Evolutionary conservation across 1,284 basidiomycete genomes (phyloP), one percentile per base, ranked within the genome.

Genomic region (Cutaneotrichosporon sp.): DNA sequence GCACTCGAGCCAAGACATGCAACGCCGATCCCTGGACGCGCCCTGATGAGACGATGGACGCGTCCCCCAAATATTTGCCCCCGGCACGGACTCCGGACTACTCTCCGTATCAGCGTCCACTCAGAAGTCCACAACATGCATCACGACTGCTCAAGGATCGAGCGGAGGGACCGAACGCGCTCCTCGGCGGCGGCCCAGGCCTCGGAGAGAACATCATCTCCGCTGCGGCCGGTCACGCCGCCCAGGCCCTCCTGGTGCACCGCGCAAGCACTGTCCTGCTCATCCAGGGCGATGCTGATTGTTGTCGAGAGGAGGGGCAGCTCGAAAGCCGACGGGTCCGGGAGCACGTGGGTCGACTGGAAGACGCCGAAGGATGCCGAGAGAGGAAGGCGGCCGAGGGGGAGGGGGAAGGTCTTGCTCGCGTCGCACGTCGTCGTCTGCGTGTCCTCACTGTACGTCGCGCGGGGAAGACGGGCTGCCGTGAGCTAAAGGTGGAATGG

Each of bases 261-360:
- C 16, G 73, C 24, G 16, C 87, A 75, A 1, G 90, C 79, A 2
- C 82, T 76, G 4, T 82, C 82, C 1, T 76, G 67, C 56, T 85
- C 83, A 66, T 89, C 86, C 2, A 91, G 66, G 0, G 89, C 82
- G 43, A 93, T 79, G 1, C 86, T 87, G 50, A 93, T 72, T 0
- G 84, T 84, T 0, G 89, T 87, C 24, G 89, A 86, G 25, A 92
- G 83, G 16, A 95, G 82, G 0, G 91, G 90, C 67, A 93, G 88
- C 79, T 98, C 95, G 76, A 97, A 97, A 0, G 92, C 84, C 0
- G 90, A 89, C 1, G 92, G 90, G 77, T 97, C 95, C 0, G 88
- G 83, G 2, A 97, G 81, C 14, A 95, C 77, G 50, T 87, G 83
- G 42, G 85, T 85, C 90, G 85, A 84, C 70, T 90, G 86, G 76